These are phyloP conservation scores for Tieghemiomyces parasiticus DNA, from an alignment of 192 early-diverging fungal species.

Conservation along the genomic window DNA sequence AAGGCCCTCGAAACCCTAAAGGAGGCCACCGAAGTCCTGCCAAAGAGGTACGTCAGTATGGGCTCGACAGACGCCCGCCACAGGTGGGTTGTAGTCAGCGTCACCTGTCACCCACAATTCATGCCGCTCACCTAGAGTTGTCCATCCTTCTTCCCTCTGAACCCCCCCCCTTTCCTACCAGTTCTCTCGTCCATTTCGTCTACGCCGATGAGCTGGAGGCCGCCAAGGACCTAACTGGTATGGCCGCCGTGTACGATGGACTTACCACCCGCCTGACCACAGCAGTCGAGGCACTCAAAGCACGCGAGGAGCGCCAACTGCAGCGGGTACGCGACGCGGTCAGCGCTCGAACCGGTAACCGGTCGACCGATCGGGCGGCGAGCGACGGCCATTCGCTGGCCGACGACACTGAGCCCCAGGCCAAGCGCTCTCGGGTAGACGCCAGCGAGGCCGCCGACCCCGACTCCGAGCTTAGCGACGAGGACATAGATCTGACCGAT, in stretches of 20 bases:
- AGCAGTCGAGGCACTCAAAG: constrained; percentile 13
- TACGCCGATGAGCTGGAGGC: constrained; percentile 56
- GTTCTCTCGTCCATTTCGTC: constrained; percentile 53
- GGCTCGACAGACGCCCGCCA: too few relatives aligned
- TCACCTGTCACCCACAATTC: neutral
- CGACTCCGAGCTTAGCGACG: constrained; percentile 4
- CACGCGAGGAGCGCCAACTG: constrained; percentile 17
- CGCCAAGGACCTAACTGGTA: constrained; percentile 37
- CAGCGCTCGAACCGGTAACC: neutral
- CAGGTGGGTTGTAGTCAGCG: neutral
- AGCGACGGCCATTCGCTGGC: neutral
- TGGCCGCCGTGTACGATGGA: constrained; percentile 36
- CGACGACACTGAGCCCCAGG: neutral
- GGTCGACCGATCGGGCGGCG: neutral
- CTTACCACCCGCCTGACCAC: constrained; percentile 15
- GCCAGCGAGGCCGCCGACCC: neutral
- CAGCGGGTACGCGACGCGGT: constrained; percentile 23
- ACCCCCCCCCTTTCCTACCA: constrained; percentile 15
- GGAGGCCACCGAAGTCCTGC: constrained; percentile 49
- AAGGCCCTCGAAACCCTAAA: constrained; percentile 46
- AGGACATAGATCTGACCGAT: neutral
- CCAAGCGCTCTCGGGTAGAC: neutral
- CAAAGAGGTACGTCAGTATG: constrained; percentile 34
- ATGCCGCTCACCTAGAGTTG: neutral
- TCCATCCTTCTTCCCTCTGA: neutral